Base-by-base conservation (phyloP, 148 eudicot species). In the Fagopyrum homotropicum region DNA sequence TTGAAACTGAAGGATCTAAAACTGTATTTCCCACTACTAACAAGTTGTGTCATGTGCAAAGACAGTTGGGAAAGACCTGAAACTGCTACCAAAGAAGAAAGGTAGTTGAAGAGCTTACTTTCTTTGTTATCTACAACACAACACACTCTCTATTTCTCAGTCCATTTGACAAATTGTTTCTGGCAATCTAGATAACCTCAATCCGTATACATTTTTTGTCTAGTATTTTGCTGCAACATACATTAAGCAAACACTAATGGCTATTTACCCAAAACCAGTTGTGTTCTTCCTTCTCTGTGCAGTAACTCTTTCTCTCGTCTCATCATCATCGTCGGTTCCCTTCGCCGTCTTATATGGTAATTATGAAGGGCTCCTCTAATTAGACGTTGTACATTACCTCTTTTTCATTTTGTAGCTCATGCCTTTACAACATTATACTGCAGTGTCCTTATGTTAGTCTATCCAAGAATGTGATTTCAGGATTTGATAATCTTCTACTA, bases 331-430 rank as follows among this genome's bases (percentile, higher is more conserved):
- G 35, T 26, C 66, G 3, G 66, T 69, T 69, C 72, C 72, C 15
- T 69, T 69, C 26, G 49, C 35, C 19, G 72, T 69, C 72, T 45
- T 69, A 43, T 69, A 69, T 3, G 72, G 72, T 69, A 14, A 40
- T 22, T 44, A 44, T 45, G 26, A 43, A 22, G 26, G 14, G 47
- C 0, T 12, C n/a, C 12, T 7, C 26, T 22, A 22, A 22, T 22
- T 22, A 22, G 26, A 22, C 26, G 26, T 22, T 22, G 26, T 22
- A 22, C 26, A 22, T 22, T 22, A 22, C 26, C 26, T 22, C 26
- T 22, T 22, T 22, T 22, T 22, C 26, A 22, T 35, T 35, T 35
- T 35, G 40, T 1, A 35, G 40, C 2, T 35, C 40, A 35, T 35
- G 40, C 40, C 40, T 0, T 35, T 35, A 35, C 40, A 35, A 2